Evolutionary conservation across 768 basidiomycete genomes (phyloP), one percentile per base, ranked within the genome.

Genomic region (Russula virescens): DNA sequence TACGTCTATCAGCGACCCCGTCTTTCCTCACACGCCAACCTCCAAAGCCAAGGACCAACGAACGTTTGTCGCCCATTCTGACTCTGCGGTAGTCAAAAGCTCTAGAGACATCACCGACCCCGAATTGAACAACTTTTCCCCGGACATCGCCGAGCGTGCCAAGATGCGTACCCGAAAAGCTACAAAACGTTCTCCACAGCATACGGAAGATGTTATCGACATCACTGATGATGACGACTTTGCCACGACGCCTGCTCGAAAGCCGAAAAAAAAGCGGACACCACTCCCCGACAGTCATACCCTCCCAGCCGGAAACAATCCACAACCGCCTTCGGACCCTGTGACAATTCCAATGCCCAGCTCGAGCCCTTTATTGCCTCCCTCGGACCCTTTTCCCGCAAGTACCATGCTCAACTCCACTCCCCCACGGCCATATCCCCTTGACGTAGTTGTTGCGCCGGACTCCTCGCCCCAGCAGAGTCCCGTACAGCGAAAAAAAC

Each of bases 161-260:
- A 75, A 75, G 63, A 56, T 71, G 40, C 72, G 74, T 11, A 67
- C 71, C 2, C 70, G 73, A 40, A 69, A 66, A 3, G 66, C 68
- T 23, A 61, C 68, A 13, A 64, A 62, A 31, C 51, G 57, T 38
- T 10, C 68, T 7, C 25, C 40, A 21, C 60, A 34, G 11, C 5
- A 45, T 14, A 8, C 25, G 14, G 52, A 62, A 34, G 73, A 72
- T 16, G 59, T 71, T 14, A 74, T 75, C 31, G 70, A 71, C 51
- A 58, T 74, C 38, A 68, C 71, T 1, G 73, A 75, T 7, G 73
- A 75, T 7, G 73, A 75, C 21, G 73, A 73, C 25, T 50, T 73
- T 14, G 54, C 65, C 6, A 43, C 68, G n/a, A 60, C 66, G 2
- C 69, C 68, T 31, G 7, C 43, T 5, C 49, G 31, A 19, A 67